Conservation (phyloP, 139 green algal species). For the Pedinophyceae sp. region DNA sequence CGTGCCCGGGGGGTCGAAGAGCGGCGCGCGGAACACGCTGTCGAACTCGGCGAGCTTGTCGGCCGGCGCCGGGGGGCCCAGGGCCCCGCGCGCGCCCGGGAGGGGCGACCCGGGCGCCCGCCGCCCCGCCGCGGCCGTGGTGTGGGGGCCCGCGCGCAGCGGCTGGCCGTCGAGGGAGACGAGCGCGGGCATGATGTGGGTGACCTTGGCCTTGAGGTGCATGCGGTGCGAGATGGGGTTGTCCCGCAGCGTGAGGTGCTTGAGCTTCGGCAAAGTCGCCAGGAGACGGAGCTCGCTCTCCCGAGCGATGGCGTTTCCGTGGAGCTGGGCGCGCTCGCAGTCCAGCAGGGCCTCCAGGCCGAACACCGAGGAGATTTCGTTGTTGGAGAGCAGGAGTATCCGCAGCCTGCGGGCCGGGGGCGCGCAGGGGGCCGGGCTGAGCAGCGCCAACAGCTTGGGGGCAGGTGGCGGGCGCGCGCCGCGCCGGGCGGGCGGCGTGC, state of each 20-base stretch:
- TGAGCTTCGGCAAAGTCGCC: background rate
- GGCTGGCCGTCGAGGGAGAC: background rate
- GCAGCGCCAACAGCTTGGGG: no score
- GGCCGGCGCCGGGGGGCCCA: no score
- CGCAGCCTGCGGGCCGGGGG: background rate
- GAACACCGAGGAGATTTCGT: background rate
- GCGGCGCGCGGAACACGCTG: background rate
- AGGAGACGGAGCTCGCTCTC: background rate
- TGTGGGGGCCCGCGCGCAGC: background rate
- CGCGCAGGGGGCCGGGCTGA: background rate
- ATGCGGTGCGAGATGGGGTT: background rate
- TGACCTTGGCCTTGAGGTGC: background rate
- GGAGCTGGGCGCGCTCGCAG: background rate
- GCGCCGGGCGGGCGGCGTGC: no score
- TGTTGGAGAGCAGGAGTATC: background rate
- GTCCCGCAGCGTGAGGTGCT: background rate
- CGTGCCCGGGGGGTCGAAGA: background rate
- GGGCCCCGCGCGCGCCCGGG: no score
- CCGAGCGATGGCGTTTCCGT: background rate
- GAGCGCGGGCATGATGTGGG: background rate
- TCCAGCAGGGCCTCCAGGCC: background rate
- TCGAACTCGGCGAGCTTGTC: background rate
- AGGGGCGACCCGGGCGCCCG: no score
- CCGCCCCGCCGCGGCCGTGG: no score
- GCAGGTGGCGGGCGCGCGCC: no score